Evolutionary conservation across 2,329 filamentous ascomycete species (phyloP).

Genomic region (Aspergillus luchuensis): DNA sequence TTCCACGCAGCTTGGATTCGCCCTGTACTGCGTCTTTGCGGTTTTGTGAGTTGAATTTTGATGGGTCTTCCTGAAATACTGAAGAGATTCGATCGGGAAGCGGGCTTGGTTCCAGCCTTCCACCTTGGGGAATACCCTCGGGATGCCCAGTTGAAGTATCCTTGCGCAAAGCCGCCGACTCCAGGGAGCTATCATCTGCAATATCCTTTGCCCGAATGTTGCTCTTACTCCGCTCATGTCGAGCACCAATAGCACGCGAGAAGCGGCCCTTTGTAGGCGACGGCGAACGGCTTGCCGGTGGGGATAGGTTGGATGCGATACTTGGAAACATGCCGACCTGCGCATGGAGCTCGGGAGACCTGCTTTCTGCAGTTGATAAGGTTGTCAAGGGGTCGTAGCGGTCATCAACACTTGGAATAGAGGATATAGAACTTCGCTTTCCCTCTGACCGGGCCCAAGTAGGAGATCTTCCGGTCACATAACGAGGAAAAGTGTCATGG

Average conservation of each 20-base stretch:
- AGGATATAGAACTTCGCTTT: slow-evolving; percentile 56
- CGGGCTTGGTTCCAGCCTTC: slow-evolving; percentile 32
- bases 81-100: slow-evolving; percentile 30
- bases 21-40: slow-evolving; percentile 38
- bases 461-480: slow-evolving; percentile 2
- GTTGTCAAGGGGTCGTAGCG: slow-evolving; percentile 39
- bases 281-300: slow-evolving; percentile 61
- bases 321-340: slow-evolving; percentile 55
- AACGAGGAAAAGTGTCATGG: background rate
- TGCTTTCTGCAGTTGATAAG: slow-evolving; percentile 50
- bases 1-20: slow-evolving; percentile 66
- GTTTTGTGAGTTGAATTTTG: slow-evolving; percentile 22
- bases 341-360: slow-evolving; percentile 42
- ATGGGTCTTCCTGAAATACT: slow-evolving; percentile 28
- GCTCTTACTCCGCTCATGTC: slow-evolving; percentile 43
- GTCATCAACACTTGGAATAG: slow-evolving; percentile 49
- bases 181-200: slow-evolving; percentile 24
- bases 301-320: slow-evolving; percentile 65
- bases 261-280: slow-evolving; percentile 65
- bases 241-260: slow-evolving; percentile 43
- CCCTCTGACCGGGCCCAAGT: slow-evolving; percentile 57
- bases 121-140: slow-evolving; percentile 18
- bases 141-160: slow-evolving; percentile 16
- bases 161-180: slow-evolving; percentile 21
- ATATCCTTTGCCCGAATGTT: slow-evolving; percentile 43